These are phyloP conservation scores for Neurospora sublineolata DNA, from an alignment of 495 filamentous ascomycete species.

Conservation along the genomic window DNA sequence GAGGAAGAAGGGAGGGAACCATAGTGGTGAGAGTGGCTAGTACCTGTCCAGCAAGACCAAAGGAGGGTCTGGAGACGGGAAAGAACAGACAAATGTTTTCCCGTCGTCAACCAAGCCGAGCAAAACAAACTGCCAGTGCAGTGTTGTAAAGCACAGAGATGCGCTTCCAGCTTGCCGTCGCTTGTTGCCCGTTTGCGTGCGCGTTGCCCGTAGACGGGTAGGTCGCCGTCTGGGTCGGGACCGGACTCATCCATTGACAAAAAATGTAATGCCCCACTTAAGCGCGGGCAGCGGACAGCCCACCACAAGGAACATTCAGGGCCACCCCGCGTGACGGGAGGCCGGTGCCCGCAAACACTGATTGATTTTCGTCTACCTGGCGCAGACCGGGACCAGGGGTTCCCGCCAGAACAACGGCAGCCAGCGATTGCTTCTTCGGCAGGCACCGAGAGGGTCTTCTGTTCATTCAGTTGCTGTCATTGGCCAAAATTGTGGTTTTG, in stretches of 20 bases:
- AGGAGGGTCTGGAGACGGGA: background rate
- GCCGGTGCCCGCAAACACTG: background rate
- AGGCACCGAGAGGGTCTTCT: background rate
- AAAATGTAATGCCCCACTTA: background rate
- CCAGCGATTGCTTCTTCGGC: background rate
- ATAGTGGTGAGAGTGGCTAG: background rate
- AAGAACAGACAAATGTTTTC: background rate
- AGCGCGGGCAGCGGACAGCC: background rate
- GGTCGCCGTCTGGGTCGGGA: background rate
- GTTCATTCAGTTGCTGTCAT: background rate
- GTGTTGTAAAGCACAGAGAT: background rate
- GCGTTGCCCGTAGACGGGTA: background rate
- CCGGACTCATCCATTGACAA: background rate
- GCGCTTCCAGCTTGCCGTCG: background rate
- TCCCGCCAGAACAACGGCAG: background rate
- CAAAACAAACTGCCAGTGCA: background rate
- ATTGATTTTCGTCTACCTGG: background rate
- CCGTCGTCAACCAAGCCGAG: background rate
- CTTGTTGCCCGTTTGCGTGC: background rate
- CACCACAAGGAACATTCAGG: background rate
- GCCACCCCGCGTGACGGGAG: background rate
- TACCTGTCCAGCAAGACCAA: background rate
- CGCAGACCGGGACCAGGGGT: background rate
- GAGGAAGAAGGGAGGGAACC: background rate
- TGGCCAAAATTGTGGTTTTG: background rate